Base-by-base conservation (phyloP, 768 basidiomycete species). In the Naematelia encephala region DNA sequence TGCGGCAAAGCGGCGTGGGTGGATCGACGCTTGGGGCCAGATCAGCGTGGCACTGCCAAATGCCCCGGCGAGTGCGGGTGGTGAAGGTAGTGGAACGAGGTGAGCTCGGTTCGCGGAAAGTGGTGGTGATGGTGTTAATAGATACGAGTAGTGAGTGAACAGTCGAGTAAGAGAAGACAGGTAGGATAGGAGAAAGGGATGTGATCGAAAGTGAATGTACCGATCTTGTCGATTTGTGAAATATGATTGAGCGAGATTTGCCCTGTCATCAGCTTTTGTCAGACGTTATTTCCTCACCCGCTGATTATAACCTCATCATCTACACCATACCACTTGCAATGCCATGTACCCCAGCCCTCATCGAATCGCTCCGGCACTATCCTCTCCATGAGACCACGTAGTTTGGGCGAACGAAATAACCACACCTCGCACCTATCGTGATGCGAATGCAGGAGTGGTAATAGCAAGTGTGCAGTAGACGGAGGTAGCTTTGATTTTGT, bases 291-390 rank as follows among this genome's bases (percentile, higher is more conserved):
- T 11, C 8, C 85, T 78, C 64, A 94, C 94, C 96, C 96, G 67
- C 86, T 90, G 60, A 99, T 85, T 75, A 99, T 85, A 44, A 99
- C 82, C 54, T 93, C 86, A 71, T 97, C 87, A 73, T 99, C 96
- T 0, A 84, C 87, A 19, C 91, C 91, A 70, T 99, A 99, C 56
- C 92, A 83, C 78, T 99, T 99, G 2, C 90, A 87, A 74, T 98
- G 96, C 93, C 93, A 97, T 1, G 93, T 91, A 0, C 93, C 94
- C 89, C 92, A 98, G 1, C 93, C 96, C 79, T 99, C 96, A 68
- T 99, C 94, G 78, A 91, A 96, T 54, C 96, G 82, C 22, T 89
- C 87, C 5, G 96, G 96, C 5, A 97, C 86, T 26, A 94, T 60
- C 56, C 81, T 83, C 27, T 88, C 84, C 75, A 89, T 81, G 25